Evolutionary conservation across 768 basidiomycete species (phyloP).

Genomic region (Leucogyrophana mollusca): DNA sequence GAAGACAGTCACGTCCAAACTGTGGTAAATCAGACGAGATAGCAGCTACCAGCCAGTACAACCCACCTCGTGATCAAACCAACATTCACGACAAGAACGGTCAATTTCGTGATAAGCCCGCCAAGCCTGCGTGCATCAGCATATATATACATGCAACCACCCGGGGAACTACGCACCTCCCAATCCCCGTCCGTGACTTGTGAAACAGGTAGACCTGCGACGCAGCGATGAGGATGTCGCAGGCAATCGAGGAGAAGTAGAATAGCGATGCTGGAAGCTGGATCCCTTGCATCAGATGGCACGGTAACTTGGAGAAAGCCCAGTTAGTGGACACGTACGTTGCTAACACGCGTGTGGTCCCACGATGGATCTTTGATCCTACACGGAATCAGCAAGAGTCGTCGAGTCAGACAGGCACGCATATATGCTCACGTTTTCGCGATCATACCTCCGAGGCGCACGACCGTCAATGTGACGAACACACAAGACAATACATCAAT

Average conservation of each 20-base stretch:
- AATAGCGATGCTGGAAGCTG: slow-evolving; percentile 32
- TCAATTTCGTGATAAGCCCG: slow-evolving; percentile 30
- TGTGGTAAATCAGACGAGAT: slow-evolving; percentile 4
- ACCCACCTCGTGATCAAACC: slow-evolving; percentile 34
- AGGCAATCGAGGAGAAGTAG: slow-evolving; percentile 31
- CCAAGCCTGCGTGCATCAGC: slow-evolving; percentile 28
- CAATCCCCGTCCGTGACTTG: slow-evolving; percentile 26
- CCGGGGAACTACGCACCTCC: slow-evolving; percentile 18
- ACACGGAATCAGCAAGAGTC: background rate
- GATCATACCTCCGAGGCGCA: slow-evolving; percentile 29
- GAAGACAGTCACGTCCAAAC: slow-evolving; percentile 27
- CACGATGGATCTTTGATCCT: slow-evolving; percentile 31
- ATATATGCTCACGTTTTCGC: slow-evolving; percentile 23
- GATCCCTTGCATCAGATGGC: background rate
- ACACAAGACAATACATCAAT: no score
- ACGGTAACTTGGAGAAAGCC: background rate
- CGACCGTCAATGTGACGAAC: no score
- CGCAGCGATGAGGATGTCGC: slow-evolving; percentile 32
- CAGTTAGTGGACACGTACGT: slow-evolving; percentile 20
- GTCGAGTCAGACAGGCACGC: background rate
- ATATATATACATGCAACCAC: background rate
- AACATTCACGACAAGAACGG: slow-evolving; percentile 33
- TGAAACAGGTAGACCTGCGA: slow-evolving; percentile 33
- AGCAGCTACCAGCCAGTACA: no score
- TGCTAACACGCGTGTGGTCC: slow-evolving; percentile 29